These are phyloP conservation scores for Capronia coronata DNA, from an alignment of 2,329 filamentous ascomycete genomes.

Conservation along the genomic window DNA sequence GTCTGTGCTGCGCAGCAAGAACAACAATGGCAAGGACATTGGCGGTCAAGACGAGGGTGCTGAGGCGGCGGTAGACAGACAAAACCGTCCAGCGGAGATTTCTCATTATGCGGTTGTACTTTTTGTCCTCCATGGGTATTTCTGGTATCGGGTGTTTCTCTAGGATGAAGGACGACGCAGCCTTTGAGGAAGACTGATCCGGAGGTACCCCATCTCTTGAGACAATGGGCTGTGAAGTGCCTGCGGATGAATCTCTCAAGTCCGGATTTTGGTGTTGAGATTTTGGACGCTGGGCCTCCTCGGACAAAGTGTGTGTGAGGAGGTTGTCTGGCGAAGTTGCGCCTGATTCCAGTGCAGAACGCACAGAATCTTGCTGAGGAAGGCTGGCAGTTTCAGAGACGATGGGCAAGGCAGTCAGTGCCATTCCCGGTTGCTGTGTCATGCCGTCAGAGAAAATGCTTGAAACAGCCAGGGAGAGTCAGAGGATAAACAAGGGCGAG, in stretches of 20 bases:
- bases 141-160: slow-evolving; percentile 20
- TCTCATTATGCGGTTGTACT: slow-evolving; percentile 28
- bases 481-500: neutral
- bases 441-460: neutral
- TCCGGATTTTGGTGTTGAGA: neutral
- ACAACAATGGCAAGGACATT: slow-evolving; percentile 36
- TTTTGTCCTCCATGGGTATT: slow-evolving; percentile 26
- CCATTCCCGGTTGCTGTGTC: neutral
- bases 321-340: neutral
- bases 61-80: slow-evolving; percentile 40
- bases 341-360: neutral
- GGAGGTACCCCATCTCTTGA: neutral
- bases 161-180: slow-evolving; percentile 17
- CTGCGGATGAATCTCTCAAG: slow-evolving; percentile 1
- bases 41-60: slow-evolving; percentile 37
- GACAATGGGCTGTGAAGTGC: neutral
- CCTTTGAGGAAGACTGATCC: slow-evolving; percentile 16
- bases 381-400: neutral
- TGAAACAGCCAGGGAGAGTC: neutral
- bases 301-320: neutral
- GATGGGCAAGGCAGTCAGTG: neutral
- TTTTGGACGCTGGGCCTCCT: slow-evolving; percentile 1
- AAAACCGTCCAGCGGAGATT: slow-evolving; percentile 35
- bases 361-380: neutral
- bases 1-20: slow-evolving; percentile 34